Conservation (phyloP, 257 asterid species). For the Ajuga chamaepitys region DNA sequence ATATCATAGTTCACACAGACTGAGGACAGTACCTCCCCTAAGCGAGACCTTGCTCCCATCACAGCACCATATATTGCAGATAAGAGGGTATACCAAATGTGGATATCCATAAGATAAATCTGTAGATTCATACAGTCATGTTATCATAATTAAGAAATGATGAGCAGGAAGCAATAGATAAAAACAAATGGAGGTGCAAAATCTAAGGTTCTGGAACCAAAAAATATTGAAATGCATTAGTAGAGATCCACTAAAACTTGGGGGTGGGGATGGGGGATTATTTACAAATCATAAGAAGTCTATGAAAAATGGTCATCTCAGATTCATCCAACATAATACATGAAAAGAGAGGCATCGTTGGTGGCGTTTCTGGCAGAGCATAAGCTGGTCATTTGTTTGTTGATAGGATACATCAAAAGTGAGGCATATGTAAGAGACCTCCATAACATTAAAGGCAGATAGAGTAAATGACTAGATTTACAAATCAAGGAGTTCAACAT, state of each 20-base stretch:
- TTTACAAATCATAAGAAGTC: not conserved
- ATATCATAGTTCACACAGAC: constrained; percentile 11
- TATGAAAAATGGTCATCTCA: not conserved
- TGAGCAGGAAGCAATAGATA: not conserved
- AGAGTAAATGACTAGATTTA: no score
- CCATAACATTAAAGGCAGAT: not conserved
- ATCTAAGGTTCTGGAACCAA: not conserved
- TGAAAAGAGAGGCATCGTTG: not conserved
- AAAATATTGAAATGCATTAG: not conserved
- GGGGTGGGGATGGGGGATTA: not conserved
- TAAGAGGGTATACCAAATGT: constrained; percentile 83
- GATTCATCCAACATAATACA: not conserved
- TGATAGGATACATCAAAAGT: not conserved
- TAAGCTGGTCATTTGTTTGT: not conserved
- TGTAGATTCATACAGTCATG: constrained; percentile 25
- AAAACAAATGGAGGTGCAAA: not conserved
- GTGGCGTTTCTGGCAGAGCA: not conserved
- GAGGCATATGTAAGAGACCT: not conserved
- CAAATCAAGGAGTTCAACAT: no score
- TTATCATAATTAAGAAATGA: not conserved
- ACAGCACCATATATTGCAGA: constrained; percentile 98
- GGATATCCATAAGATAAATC: constrained; percentile 95
- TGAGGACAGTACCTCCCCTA: constrained; percentile 71
- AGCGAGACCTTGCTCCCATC: constrained; percentile 91
- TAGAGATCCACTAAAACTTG: not conserved